Conservation (phyloP, 805 yeast species). For the Kockiozyma suomiensis region DNA sequence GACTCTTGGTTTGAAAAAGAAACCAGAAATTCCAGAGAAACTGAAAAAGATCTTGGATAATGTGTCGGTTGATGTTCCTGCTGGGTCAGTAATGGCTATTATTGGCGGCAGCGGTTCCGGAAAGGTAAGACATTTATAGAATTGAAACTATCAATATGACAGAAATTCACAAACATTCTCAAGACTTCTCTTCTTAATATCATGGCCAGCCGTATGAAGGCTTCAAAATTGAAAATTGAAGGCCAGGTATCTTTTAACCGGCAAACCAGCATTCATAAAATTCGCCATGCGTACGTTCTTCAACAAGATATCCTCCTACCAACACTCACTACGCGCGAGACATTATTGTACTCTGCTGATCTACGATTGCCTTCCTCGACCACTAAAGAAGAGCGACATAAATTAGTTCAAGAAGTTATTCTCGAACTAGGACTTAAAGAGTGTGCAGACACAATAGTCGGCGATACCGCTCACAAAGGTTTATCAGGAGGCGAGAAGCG, state of each 20-base stretch:
- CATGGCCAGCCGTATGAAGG: slow-evolving; percentile 41
- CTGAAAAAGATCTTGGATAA: slow-evolving; percentile 49
- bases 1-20: slow-evolving; percentile 8
- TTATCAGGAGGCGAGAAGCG: slow-evolving; percentile 86
- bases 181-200: slow-evolving; percentile 71
- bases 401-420: slow-evolving; percentile 62
- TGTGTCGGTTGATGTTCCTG: slow-evolving; percentile 60
- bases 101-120: slow-evolving; percentile 91
- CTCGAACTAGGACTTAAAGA: slow-evolving; percentile 67
- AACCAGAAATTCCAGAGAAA: neutral
- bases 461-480: slow-evolving; percentile 56
- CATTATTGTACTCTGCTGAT: slow-evolving; percentile 69
- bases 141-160: too few species aligned
- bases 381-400: slow-evolving; percentile 48
- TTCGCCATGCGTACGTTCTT: slow-evolving; percentile 63
- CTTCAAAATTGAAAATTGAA: slow-evolving; percentile 31
- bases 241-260: slow-evolving; percentile 41
- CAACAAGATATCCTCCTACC: slow-evolving; percentile 77
- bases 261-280: slow-evolving; percentile 36
- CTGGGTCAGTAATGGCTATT: slow-evolving; percentile 71
- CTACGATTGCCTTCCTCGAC: slow-evolving; percentile 59
- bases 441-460: slow-evolving; percentile 61
- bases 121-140: too few species aligned
- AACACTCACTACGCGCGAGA: slow-evolving; percentile 71
- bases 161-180: too few species aligned